Percentiles rank a stretch among this genome's conserved stretches.
Evolutionary conservation across 2,329 filamentous ascomycete genomes (phyloP).

Genomic region (Cryphonectria carpinicola): DNA sequence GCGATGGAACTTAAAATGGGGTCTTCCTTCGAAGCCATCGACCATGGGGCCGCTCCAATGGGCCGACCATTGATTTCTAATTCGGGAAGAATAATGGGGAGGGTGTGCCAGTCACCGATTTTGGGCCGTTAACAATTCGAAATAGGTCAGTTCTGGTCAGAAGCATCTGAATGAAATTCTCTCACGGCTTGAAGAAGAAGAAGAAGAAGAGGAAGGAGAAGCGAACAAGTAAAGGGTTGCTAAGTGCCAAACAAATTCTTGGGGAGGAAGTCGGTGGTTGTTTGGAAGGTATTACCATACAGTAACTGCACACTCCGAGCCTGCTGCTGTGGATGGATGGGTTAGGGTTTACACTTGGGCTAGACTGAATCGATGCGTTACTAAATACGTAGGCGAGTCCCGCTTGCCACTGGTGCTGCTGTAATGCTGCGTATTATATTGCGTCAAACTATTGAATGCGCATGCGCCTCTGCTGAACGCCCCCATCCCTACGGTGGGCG

Average conservation of each 20-base stretch:
- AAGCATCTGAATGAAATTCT: neutral
- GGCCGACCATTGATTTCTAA: constrained; percentile 17
- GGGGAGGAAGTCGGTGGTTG: too few species aligned
- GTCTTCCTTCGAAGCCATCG: constrained; percentile 7
- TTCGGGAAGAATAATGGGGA: neutral
- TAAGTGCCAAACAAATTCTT: too few species aligned
- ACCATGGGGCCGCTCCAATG: neutral
- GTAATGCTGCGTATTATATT: neutral
- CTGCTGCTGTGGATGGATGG: too few species aligned
- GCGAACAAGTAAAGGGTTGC: too few species aligned
- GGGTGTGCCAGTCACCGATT: neutral
- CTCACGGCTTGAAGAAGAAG: neutral
- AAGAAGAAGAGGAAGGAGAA: too few species aligned
- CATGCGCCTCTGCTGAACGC: neutral
- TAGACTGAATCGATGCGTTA: neutral
- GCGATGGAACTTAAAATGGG: constrained; percentile 1
- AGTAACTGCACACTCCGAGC: too few species aligned
- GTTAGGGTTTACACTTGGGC: neutral
- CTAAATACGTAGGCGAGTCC: neutral
- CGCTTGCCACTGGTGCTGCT: neutral
- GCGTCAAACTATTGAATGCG: neutral
- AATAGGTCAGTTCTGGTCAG: neutral
- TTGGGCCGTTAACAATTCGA: neutral
- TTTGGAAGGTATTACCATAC: too few species aligned
- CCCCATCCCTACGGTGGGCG: neutral